Percentiles rank a stretch among this genome's conserved stretches.
Evolutionary conservation across 2,329 filamentous ascomycete genomes (phyloP).

Genomic region (Colletotrichum coccodes): DNA sequence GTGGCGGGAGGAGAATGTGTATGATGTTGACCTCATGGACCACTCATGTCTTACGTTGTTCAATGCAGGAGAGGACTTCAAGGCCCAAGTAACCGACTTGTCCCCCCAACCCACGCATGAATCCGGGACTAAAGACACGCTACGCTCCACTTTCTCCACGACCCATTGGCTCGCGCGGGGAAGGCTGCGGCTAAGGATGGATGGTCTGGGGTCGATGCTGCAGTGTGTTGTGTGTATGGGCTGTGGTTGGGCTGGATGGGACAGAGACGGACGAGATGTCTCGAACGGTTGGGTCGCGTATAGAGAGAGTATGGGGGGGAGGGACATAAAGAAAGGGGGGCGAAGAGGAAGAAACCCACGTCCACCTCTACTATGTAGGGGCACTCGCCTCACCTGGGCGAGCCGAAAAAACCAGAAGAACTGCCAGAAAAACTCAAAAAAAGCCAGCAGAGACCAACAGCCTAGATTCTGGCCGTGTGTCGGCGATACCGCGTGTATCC

Average conservation of each 20-base stretch:
- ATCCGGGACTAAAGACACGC: constrained; percentile 10
- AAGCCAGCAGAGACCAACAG: not conserved
- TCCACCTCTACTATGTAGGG: not conserved
- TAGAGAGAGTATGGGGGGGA: not conserved
- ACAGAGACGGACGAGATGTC: not conserved
- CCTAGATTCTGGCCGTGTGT: not conserved
- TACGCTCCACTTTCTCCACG: constrained; percentile 28
- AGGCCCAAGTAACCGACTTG: not conserved
- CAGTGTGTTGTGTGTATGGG: constrained; percentile 40
- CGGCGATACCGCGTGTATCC: constrained; percentile 23
- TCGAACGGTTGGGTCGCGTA: not conserved
- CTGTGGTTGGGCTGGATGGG: not conserved
- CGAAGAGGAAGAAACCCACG: not conserved
- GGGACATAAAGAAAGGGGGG: not conserved
- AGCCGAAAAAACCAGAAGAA: not conserved
- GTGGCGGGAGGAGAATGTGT: constrained; percentile 15
- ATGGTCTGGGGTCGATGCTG: constrained; percentile 20
- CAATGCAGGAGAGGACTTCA: not conserved
- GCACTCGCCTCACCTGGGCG: not conserved
- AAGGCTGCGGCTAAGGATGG: constrained; percentile 5
- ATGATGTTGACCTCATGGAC: constrained; percentile 22
- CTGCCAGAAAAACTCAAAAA: not conserved
- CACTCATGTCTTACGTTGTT: constrained; percentile 5
- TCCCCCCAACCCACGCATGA: not conserved
- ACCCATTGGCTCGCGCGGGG: constrained; percentile 29